Evolutionary conservation across 129 eudicot species (phyloP), one percentile per base, ranked within the genome.

Genomic region (Flaveria linearis): DNA sequence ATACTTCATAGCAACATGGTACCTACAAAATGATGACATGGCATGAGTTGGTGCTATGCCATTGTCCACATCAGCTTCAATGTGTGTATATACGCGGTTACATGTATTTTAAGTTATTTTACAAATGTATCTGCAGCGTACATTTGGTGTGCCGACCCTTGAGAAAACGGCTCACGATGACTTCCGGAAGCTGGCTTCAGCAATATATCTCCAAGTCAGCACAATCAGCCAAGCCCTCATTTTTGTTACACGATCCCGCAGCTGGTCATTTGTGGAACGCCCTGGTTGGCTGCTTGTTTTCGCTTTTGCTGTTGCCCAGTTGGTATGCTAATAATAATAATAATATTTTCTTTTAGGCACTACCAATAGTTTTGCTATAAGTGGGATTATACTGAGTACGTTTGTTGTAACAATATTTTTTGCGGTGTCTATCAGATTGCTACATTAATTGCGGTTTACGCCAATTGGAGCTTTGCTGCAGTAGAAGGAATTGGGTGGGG

Each of bases 401-500:
- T 45, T 45, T 9, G 49, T 43, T 10, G 50, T 65, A 2, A 0
- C 46, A 77, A 20, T 58, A 1, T 39, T 23, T 8, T 18, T 72
- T 67, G 39, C 52, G 13, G 25, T 68, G 76, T 47, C 17, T 18
- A 68, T 60, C 84, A 94, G 99, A 82, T 94, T 75, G 99, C 99
- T 66, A 94, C 99, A 5, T 77, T 94, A 18, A 94, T 94, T 43
- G 99, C 99, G 6, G 99, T 94, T 9, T 94, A 94, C 76, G 99
- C 99, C 18, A 89, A 74, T 76, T 94, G 99, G 99, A 81, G 85
- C 72, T 94, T 94, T 75, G 99, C 99, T 62, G 99, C 99, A 25
- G 93, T 94, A 18, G 97, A 94, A 83, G 99, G 99, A 71, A 94
- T 94, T 30, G 99, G 99, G 51, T 94, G 99, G 99, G 97, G 99